Evolutionary conservation across 2,329 filamentous ascomycete genomes (phyloP), one percentile per base, ranked within the genome.

Genomic region (Talaromyces sp.): DNA sequence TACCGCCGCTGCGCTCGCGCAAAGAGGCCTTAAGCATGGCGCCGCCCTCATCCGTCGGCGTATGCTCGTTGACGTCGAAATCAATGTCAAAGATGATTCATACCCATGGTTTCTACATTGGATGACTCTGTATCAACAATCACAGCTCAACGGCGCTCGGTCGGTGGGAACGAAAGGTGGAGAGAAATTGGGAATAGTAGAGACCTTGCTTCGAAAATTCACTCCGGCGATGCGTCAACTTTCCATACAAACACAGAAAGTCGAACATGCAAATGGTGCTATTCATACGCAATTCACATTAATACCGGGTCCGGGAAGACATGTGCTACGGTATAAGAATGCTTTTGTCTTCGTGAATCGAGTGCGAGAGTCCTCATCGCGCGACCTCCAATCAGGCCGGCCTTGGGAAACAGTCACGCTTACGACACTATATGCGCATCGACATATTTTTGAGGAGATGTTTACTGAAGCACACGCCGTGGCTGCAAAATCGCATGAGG

Each of bases 91-190:
- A 72, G 95, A 99, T 79, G 88, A 92, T 52, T 93, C 94, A 1
- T 99, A 98, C 76, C 89, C 89, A 47, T 98, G 93, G 94, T 88
- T 99, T 49, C 84, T 99, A 10, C 89, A 93, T 69, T 99, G 95
- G 93, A 90, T 99, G 76, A 93, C 93, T 7, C 86, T 92, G 64
- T 92, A 92, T 69, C 91, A 93, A 61, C 85, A 88, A 63, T 73
- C 81, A 73, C 70, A 91, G 83, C 67, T 90, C 43, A 72, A 69
- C 87, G 66, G 82, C 80, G 65, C 90, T 83, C 61, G 82, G 79
- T 41, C 82, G 73, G 66, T 76, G 59, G 71, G 78, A 47, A 45
- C 35, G 9, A 62, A 58, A 22, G 27, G 54, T 17, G 35, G 31
- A 66, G 74, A 73, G 69, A 73, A 75, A 71, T 69, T 83, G 41